phyloP scores from a whole-genome alignment of 805 yeast species.

The Wickerhamiella australiensis region DNA sequence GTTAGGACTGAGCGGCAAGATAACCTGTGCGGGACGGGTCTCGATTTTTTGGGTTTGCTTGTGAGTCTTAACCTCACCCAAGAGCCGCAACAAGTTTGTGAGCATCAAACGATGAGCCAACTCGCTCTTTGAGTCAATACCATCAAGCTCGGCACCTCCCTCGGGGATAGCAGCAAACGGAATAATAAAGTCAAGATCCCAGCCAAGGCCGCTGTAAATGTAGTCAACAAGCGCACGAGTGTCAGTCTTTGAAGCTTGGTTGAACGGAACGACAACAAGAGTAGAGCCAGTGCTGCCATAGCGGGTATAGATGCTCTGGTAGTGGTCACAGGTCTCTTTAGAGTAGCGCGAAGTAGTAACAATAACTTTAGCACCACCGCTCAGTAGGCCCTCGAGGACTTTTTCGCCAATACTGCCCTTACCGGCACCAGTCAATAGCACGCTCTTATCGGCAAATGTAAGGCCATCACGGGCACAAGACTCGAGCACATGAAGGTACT shows the following conservation, averaged over 20 bases:
- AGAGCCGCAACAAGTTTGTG: conserved; percentile 82
- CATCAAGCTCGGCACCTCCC: conserved; percentile 89
- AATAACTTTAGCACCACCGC: conserved; percentile 96
- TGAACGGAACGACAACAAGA: conserved; percentile 93
- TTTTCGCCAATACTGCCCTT: conserved; percentile 98
- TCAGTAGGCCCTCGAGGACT: conserved; percentile 80
- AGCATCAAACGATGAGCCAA: conserved; percentile 98
- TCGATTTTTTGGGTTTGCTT: conserved; percentile 65
- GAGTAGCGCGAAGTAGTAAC: conserved; percentile 95
- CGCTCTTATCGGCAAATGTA: conserved; percentile 76
- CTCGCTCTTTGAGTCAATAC: conserved; percentile 89
- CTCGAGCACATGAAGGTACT: conserved; percentile 82
- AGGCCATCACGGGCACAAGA: conserved; percentile 90
- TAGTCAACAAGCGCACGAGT: conserved; percentile 72
- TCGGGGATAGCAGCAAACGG: conserved; percentile 99
- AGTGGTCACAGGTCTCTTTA: conserved; percentile 86
- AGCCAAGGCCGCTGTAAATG: conserved; percentile 75
- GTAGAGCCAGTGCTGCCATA: conserved; percentile 88
- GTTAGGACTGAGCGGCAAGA: conserved; percentile 94
- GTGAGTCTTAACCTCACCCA: conserved; percentile 80
- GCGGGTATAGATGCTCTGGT: conserved; percentile 84
- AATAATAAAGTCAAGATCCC: conserved; percentile 93
- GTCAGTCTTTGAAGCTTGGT: conserved; percentile 94
- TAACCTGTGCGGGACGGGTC: conserved; percentile 97
- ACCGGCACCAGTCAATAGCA: conserved; percentile 95